phyloP scores from a whole-genome alignment of 331 rosid genomes.

The Malus hybrid region DNA sequence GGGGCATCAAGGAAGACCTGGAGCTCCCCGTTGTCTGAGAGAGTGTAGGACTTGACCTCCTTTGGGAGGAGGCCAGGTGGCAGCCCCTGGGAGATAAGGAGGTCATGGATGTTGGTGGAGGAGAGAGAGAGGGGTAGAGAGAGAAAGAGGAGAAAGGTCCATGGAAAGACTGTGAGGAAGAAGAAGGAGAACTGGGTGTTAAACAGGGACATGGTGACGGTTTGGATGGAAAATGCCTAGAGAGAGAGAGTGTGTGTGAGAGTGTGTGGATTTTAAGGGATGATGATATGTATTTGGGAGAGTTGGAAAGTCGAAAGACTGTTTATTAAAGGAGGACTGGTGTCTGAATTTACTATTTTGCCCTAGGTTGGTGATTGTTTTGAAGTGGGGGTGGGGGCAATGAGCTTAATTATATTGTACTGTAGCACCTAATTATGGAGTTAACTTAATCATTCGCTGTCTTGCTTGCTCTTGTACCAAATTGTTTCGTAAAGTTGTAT shows the following conservation, averaged over 20 bases:
- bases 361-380: constrained; percentile 44
- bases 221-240: not conserved
- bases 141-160: constrained; percentile 20
- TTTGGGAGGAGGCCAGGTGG: constrained; percentile 81
- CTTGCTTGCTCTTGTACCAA: constrained; percentile 24
- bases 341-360: constrained; percentile 15
- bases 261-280: constrained; percentile 6
- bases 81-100: constrained; percentile 66
- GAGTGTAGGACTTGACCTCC: constrained; percentile 60
- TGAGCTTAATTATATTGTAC: constrained; percentile 26
- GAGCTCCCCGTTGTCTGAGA: constrained; percentile 47
- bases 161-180: constrained; percentile 9
- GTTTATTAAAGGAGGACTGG: constrained; percentile 19
- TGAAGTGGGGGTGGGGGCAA: not conserved
- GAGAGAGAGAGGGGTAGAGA: constrained; percentile 24
- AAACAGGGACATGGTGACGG: constrained; percentile 6
- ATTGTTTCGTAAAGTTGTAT: not conserved
- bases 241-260: constrained; percentile 21
- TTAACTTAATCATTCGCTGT: not conserved
- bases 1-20: constrained; percentile 76
- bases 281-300: constrained; percentile 5
- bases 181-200: constrained; percentile 16
- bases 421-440: not conserved
- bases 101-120: constrained; percentile 59
- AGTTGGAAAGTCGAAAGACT: constrained; percentile 37